Base-by-base conservation (phyloP, 1,139 yeast species). In the Suhomyces anneliseae region DNA sequence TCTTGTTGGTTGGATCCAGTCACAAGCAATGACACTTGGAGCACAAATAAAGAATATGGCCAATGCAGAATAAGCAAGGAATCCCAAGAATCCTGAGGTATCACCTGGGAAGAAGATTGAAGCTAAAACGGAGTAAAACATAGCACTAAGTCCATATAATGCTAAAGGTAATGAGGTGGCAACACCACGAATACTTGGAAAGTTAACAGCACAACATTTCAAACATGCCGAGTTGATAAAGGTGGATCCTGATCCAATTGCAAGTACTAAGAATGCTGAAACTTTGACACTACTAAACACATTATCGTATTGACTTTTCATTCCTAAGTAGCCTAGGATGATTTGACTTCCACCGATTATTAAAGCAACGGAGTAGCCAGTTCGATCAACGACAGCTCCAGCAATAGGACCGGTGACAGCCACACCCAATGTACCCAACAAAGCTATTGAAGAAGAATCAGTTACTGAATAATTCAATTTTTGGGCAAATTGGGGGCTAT, bases 81-180 rank as follows among this genome's bases (percentile, higher is more conserved):
- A 74, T 4, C 76, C 77, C 45, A 81, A 60, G 51, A 81, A 78
- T 4, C 62, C 68, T 8, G 76, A 70, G 0, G 85, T 80, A 49
- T 79, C 74, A 4, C 82, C 81, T 1, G 82, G 78, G 53, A 61
- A 81, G 52, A 79, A 72, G 15, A 66, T 52, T 11, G 78, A 66
- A 0, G 81, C 83, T 27, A 77, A 57, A 2, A 74, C 70, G 0
- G 85, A 79, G 53, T 74, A 81, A 45, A 80, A 72, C 55, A 81
- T 68, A 1, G 86, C 87, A 68, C 84, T 79, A 19, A 81, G 66
- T 0, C 87, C 87, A 57, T 79, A 81, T 38, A 80, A 65, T 2
- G 86, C 81, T 51, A 81, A 68, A 1, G 87, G 86, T 42, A 82
- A 68, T 2, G 84, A 76, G 0, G 86, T 80, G 7, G 86, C 85